Base-by-base conservation (phyloP, 805 yeast genomes). In the Cyberlindnera galapagoensis region DNA sequence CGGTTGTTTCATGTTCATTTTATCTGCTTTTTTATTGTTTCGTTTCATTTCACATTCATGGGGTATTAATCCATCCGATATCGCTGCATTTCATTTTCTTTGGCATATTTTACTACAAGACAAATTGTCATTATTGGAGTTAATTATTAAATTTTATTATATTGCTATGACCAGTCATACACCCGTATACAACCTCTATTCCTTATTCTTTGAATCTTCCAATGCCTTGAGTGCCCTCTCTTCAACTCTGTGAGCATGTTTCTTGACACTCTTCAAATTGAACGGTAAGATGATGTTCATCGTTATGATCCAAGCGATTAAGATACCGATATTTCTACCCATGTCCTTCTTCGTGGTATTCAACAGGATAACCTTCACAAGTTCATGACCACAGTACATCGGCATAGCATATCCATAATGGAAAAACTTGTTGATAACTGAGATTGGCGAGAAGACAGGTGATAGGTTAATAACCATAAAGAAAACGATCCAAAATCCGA, bases 401-500 rank as follows among this genome's bases (percentile, higher is more conserved):
- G 87, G 87, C 54, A 72, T 55, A 3, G 72, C 81, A 45, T 74
- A 74, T 5, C 82, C 79, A 47, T 64, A 73, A 31, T 74, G 52
- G 58, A 31, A 47, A 28, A 53, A 48, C 4, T 6, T 19, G 30
- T 38, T 44, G 29, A 40, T 33, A 3, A 50, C 28, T 3, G 45
- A 76, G 28, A 79, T 51, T 4, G 85, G 77, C 4, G 73, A 49
- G 46, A 77, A 76, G 1, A 81, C 71, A 6, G 83, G 76, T 8
- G 82, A 54, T 28, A 78, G 65, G 51, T 80, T 80, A 14, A 59
- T 30, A 33, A 76, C 65, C 39, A 80, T 80, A 69, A 80, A 78
- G 46, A 72, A 69, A 32, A 79, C 60, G 40, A 80, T 51, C 83
- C 84, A 77, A 50, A 77, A 74, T 1, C 87, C 87, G 36, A 78